Evolutionary conservation across 1,284 basidiomycete species (phyloP).

Genomic region (Ganoderma sinense): DNA sequence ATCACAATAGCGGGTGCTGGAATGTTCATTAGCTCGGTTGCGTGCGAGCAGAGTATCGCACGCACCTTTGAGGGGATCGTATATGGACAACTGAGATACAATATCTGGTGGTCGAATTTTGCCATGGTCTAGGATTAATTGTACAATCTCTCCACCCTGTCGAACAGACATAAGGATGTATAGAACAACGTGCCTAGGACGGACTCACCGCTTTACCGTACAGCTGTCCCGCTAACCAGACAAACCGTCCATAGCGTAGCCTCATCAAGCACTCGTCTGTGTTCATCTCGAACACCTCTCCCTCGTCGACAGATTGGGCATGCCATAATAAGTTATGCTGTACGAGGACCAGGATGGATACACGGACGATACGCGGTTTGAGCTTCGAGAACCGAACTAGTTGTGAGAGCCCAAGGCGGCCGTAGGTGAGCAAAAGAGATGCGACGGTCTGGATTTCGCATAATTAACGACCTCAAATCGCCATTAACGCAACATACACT

Average conservation of each 20-base stretch:
- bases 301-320: slow-evolving; percentile 75
- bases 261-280: slow-evolving; percentile 82
- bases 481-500: slow-evolving; percentile 43
- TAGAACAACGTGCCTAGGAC: not conserved
- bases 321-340: slow-evolving; percentile 95
- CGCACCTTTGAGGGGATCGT: slow-evolving; percentile 65
- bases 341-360: slow-evolving; percentile 82
- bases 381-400: slow-evolving; percentile 75
- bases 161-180: not conserved
- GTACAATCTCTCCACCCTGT: slow-evolving; percentile 80
- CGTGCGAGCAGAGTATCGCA: not conserved
- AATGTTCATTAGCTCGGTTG: not conserved
- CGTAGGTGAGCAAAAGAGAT: slow-evolving; percentile 84
- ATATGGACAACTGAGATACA: slow-evolving; percentile 57
- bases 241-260: slow-evolving; percentile 80
- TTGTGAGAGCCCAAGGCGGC: slow-evolving; percentile 79
- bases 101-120: slow-evolving; percentile 85
- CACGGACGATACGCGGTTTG: slow-evolving; percentile 73
- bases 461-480: not conserved
- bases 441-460: slow-evolving; percentile 71
- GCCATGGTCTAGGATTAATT: slow-evolving; percentile 83
- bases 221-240: slow-evolving; percentile 75
- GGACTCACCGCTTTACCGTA: slow-evolving; percentile 69
- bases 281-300: slow-evolving; percentile 83
- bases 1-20: slow-evolving; percentile 61